Evolutionary conservation across 805 yeast genomes (phyloP).

Genomic region (Alloascoidea africana): DNA sequence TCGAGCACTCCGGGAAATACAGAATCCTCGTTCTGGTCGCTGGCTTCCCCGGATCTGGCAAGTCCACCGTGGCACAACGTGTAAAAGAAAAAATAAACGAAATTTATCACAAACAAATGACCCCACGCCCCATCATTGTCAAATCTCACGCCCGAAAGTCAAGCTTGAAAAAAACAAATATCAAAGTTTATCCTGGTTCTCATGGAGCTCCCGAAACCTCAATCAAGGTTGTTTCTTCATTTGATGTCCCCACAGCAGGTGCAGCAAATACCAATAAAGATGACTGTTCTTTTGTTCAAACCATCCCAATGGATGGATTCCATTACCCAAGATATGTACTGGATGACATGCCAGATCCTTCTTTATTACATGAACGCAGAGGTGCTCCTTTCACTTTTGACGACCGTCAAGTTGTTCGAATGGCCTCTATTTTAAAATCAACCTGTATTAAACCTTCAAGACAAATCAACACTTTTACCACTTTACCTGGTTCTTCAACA

Average conservation of each 20-base stretch:
- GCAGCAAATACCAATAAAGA: conserved; percentile 12
- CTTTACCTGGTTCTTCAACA: conserved; percentile 2
- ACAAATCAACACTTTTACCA: conserved; percentile 8
- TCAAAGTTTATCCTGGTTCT: conserved; percentile 4
- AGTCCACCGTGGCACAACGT: conserved; percentile 44
- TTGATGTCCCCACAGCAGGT: conserved; percentile 14
- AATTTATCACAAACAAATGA: conserved; percentile 8
- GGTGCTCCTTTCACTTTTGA: conserved; percentile 88
- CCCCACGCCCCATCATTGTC: conserved; percentile 11
- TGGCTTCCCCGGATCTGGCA: conserved; percentile 83
- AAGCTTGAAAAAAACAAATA: conserved; percentile 3
- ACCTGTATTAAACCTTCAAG: conserved; percentile 10
- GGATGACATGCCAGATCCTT: conserved; percentile 35
- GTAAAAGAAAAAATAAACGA: conserved; percentile 28
- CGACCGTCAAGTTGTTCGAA: conserved; percentile 26
- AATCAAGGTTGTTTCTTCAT: neutral
- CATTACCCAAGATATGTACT: conserved; percentile 41
- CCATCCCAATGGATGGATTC: conserved; percentile 65
- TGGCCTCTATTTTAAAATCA: conserved; percentile 17
- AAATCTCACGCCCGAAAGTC: conserved; percentile 6
- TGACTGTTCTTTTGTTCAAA: conserved; percentile 22
- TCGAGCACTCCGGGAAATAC: neutral
- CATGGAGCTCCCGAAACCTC: neutral
- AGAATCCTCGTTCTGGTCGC: conserved; percentile 21
- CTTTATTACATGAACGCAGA: conserved; percentile 42